These are phyloP conservation scores for Cyberlindnera mississippiensis DNA, from an alignment of 805 yeast genomes.

Conservation along the genomic window DNA sequence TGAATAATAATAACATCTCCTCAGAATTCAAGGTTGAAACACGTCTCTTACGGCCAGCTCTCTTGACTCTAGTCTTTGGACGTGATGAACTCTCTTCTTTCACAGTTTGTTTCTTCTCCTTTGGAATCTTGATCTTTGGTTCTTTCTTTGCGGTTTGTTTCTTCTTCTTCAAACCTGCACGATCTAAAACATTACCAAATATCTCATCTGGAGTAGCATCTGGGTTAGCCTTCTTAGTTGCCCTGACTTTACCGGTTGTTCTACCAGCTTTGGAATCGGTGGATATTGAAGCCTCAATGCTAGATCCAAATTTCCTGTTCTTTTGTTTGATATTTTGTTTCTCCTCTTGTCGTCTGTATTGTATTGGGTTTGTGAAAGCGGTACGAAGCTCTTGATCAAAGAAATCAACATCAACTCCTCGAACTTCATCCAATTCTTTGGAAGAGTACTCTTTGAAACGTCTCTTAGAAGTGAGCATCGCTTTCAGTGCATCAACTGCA, in stretches of 20 bases:
- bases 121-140: background rate
- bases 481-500: slow-evolving; percentile 5
- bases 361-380: slow-evolving; percentile 10
- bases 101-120: background rate
- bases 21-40: slow-evolving; percentile 16
- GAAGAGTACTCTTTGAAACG: background rate
- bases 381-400: slow-evolving; percentile 24
- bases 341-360: background rate
- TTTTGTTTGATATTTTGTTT: background rate
- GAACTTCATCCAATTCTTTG: slow-evolving; percentile 16
- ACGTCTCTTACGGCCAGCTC: slow-evolving; percentile 20
- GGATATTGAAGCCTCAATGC: slow-evolving; percentile 3
- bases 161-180: slow-evolving; percentile 13
- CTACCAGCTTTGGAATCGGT: background rate
- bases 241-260: slow-evolving; percentile 4
- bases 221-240: slow-evolving; percentile 8
- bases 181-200: slow-evolving; percentile 5
- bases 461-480: background rate
- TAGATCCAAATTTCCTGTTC: background rate
- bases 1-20: slow-evolving; percentile 37
- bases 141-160: slow-evolving; percentile 1
- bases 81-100: background rate
- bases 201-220: slow-evolving; percentile 10
- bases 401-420: slow-evolving; percentile 24
- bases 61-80: background rate